Base-by-base conservation (phyloP, 1,284 basidiomycete genomes). In the Melampsora americana region DNA sequence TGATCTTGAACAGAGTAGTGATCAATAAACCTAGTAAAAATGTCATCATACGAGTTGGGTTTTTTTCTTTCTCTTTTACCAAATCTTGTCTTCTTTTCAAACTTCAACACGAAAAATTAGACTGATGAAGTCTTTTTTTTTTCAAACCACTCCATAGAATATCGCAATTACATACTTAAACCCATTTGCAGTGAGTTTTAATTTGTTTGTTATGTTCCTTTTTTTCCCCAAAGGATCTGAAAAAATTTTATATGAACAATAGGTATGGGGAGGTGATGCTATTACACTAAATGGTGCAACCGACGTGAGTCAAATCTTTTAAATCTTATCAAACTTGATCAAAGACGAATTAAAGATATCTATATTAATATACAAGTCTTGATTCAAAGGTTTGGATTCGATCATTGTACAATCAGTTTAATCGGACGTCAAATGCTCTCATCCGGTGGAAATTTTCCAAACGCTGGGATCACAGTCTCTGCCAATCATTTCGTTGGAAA, bases 211-310 rank as follows among this genome's bases (percentile, higher is more conserved):
- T 56, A 20, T 28, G n/a, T n/a, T n/a, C n/a, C 20, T 56, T n/a
- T 20, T 7, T 28, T 23, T 0, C 1, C 53, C 5, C 3, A 5
- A 23, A 28, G 12, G 26, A 56, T 56, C n/a, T 56, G 53, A 56
- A 56, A 56, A n/a, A n/a, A n/a, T n/a, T 53, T 9, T 1, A 9
- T 16, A 28, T 23, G 5, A 20, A n/a, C 35, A 23, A 4, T 56
- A 77, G 74, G 74, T 77, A 28, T 77, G 74, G 74, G 74, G 74
- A 26, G 74, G 74, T 30, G 74, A 77, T 65, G 74, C 67, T 1
- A 28, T 77, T 16, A 56, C 44, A 28, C 9, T 77, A 1, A 12
- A 64, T n/a, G 66, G 60, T 16, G 60, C 66, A 26, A 64, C 5
- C 1, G 35, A 77, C 50, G 74, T 77, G 35, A 77, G 66, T 56